Evolutionary conservation across 2,329 filamentous ascomycete species (phyloP).

Genomic region (Sporothrix phasma): DNA sequence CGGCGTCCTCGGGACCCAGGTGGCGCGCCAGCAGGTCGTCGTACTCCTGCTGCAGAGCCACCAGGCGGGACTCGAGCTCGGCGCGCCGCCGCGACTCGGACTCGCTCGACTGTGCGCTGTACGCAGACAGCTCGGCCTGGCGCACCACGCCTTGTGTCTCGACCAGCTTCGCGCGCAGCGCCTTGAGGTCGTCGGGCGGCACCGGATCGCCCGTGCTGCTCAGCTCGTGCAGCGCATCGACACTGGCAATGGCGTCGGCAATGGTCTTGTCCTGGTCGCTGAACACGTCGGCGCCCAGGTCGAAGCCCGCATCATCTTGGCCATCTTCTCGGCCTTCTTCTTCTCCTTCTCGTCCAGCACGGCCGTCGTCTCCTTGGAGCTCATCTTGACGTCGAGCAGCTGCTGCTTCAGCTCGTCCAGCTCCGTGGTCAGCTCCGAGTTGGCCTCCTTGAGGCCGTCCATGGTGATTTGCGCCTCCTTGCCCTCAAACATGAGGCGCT

Average conservation of each 20-base stretch:
- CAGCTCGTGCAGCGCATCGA: constrained; percentile 69
- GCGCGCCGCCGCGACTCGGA: constrained; percentile 57
- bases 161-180: constrained; percentile 66
- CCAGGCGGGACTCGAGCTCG: constrained; percentile 68
- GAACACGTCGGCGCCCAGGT: constrained; percentile 84
- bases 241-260: constrained; percentile 69
- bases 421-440: constrained; percentile 81
- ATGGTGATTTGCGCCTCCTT: constrained; percentile 97
- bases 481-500: constrained; percentile 89
- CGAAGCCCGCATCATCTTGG: constrained; percentile 99
- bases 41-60: constrained; percentile 69
- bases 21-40: constrained; percentile 73
- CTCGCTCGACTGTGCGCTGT: constrained; percentile 55
- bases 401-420: constrained; percentile 95
- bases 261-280: constrained; percentile 86
- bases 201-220: constrained; percentile 69
- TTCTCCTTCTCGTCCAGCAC: constrained; percentile 94
- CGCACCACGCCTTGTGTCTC: constrained; percentile 88
- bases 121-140: constrained; percentile 81
- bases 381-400: constrained; percentile 91
- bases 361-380: constrained; percentile 82
- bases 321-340: constrained; percentile 98
- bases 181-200: constrained; percentile 68
- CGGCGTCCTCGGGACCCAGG: constrained; percentile 65
- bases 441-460: constrained; percentile 94